Percentiles rank a stretch among this genome's conserved stretches.
phyloP scores from a whole-genome alignment of 2,329 filamentous ascomycete genomes.

The Penicillium hesseltinei region DNA sequence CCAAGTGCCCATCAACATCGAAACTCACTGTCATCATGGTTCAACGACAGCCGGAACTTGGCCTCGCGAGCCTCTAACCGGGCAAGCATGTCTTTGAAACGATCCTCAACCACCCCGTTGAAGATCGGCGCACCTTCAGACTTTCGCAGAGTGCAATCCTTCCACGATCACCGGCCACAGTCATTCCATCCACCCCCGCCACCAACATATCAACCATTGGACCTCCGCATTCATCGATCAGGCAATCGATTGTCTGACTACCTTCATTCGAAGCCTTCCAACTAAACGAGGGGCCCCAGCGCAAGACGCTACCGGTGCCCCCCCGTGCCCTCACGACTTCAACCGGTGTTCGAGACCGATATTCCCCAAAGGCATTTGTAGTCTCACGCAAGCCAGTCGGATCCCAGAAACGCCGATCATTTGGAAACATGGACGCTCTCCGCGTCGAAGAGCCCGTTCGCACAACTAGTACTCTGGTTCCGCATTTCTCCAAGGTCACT shows the following conservation, averaged over 20 bases:
- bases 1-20: slow-evolving; percentile 30
- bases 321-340: slow-evolving; percentile 32
- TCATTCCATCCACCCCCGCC: slow-evolving; percentile 13
- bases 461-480: slow-evolving; percentile 26
- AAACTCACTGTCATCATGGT: slow-evolving; percentile 42
- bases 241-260: slow-evolving; percentile 46
- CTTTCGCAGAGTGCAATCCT: slow-evolving; percentile 40
- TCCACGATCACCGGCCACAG: slow-evolving; percentile 8
- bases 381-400: slow-evolving; percentile 41
- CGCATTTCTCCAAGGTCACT: slow-evolving; percentile 31
- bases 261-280: slow-evolving; percentile 44
- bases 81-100: slow-evolving; percentile 42
- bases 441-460: slow-evolving; percentile 20
- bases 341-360: slow-evolving; percentile 16
- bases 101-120: slow-evolving; percentile 31
- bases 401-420: slow-evolving; percentile 31
- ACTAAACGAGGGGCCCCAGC: slow-evolving; percentile 29
- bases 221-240: slow-evolving; percentile 48
- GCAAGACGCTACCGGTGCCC: slow-evolving; percentile 29
- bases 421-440: slow-evolving; percentile 23
- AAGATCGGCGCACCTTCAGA: slow-evolving; percentile 46
- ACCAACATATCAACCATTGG: slow-evolving; percentile 41
- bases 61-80: slow-evolving; percentile 42
- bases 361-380: slow-evolving; percentile 27
- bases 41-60: slow-evolving; percentile 39